A percentile compares a stretch with the other conserved stretches of the same genome.
Conservation (phyloP, 768 basidiomycete species). For the Butyriboletus loyo region DNA sequence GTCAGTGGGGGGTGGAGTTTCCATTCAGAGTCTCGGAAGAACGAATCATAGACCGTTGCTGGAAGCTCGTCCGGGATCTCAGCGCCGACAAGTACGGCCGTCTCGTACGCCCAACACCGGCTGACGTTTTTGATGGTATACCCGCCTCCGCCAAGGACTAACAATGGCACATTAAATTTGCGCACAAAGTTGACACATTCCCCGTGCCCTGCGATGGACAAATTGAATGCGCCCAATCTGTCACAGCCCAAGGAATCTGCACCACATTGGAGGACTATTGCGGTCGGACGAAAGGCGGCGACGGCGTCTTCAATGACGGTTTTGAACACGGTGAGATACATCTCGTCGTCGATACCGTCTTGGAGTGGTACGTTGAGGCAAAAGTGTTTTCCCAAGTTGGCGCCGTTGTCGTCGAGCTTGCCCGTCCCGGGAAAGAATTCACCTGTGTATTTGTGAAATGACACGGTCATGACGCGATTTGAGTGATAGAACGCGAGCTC, state of each 20-base stretch:
- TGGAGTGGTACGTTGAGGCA: slow-evolving; percentile 91
- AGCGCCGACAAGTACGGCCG: slow-evolving; percentile 84
- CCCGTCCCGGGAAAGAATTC: slow-evolving; percentile 99
- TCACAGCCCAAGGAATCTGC: slow-evolving; percentile 96
- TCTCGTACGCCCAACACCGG: slow-evolving; percentile 99
- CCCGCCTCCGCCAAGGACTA: slow-evolving; percentile 93
- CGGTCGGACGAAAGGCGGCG: slow-evolving; percentile 78
- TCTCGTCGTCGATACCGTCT: slow-evolving; percentile 96
- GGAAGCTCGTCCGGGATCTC: slow-evolving; percentile 86
- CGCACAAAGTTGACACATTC: slow-evolving; percentile 98
- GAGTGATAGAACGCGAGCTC: slow-evolving; percentile 97
- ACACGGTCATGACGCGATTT: slow-evolving; percentile 98
- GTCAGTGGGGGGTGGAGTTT: slow-evolving; percentile 91
- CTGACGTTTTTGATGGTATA: slow-evolving; percentile 97
- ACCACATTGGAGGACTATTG: slow-evolving; percentile 95
- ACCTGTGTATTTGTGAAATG: slow-evolving; percentile 98
- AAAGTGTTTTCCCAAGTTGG: slow-evolving; percentile 89
- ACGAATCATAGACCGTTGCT: slow-evolving; percentile 84
- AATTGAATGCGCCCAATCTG: slow-evolving; percentile 93
- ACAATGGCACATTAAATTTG: slow-evolving; percentile 83
- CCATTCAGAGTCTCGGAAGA: slow-evolving; percentile 90
- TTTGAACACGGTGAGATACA: slow-evolving; percentile 95
- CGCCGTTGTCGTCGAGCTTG: slow-evolving; percentile 89
- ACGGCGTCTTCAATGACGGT: slow-evolving; percentile 94
- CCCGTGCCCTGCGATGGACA: slow-evolving; percentile 95